Evolutionary conservation across 192 early-diverging fungal species (phyloP).

Genomic region (Pilobolus umbonatus): DNA sequence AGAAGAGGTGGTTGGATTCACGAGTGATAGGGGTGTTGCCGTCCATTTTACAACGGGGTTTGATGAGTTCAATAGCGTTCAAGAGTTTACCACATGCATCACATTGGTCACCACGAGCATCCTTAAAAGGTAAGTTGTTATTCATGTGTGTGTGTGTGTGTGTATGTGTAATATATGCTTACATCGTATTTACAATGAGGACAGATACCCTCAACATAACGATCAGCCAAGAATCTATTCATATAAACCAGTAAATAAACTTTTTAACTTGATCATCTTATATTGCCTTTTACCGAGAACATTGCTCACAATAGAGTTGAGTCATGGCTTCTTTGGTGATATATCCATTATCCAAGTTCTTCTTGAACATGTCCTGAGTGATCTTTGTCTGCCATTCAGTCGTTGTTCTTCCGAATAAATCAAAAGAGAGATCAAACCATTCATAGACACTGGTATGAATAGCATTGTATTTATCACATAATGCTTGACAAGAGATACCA

Average conservation of each 20-base stretch:
- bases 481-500: slow-evolving; percentile 78
- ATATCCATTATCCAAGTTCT: slow-evolving; percentile 65
- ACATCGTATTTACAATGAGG: slow-evolving; percentile 82
- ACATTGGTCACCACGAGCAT: slow-evolving; percentile 99
- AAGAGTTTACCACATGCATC: slow-evolving; percentile 88
- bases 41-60: slow-evolving; percentile 94
- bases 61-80: slow-evolving; percentile 87
- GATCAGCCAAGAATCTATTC: slow-evolving; percentile 88
- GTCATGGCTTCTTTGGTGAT: slow-evolving; percentile 71
- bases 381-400: slow-evolving; percentile 90
- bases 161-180: slow-evolving; percentile 7
- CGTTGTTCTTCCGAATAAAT: slow-evolving; percentile 93
- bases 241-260: neutral
- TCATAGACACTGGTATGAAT: slow-evolving; percentile 86
- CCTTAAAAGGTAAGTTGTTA: slow-evolving; percentile 34
- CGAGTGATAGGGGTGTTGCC: slow-evolving; percentile 72
- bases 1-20: slow-evolving; percentile 87
- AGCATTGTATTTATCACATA: slow-evolving; percentile 96
- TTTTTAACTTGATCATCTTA: neutral
- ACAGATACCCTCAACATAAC: slow-evolving; percentile 95
- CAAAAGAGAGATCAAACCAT: slow-evolving; percentile 94
- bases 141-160: no score
- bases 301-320: slow-evolving; percentile 89
- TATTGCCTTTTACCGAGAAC: slow-evolving; percentile 46
- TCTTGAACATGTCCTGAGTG: slow-evolving; percentile 83